phyloP scores from a whole-genome alignment of 2,329 filamentous ascomycete species.

The Chaetomium olivaceum region DNA sequence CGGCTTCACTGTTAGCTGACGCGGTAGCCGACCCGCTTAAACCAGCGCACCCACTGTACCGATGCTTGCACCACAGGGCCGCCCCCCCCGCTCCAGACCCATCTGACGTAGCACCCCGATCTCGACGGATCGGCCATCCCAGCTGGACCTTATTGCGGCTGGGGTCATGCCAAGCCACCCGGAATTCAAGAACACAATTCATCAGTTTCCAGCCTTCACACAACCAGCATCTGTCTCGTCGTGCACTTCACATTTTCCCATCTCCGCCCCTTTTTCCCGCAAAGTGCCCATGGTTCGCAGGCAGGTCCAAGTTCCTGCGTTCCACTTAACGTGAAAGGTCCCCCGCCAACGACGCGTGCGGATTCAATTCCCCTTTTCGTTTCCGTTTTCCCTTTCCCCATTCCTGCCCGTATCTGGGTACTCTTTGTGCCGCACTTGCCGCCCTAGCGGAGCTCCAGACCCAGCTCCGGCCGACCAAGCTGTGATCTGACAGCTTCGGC shows the following conservation, averaged over 20 bases:
- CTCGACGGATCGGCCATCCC: conserved; percentile 25
- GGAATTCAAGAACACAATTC: conserved; percentile 7
- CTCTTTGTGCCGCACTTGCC: conserved; percentile 21
- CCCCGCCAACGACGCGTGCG: not conserved
- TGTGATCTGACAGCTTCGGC: not conserved
- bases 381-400: not conserved
- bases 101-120: conserved; percentile 32
- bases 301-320: conserved; percentile 18
- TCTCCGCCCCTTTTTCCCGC: conserved; percentile 9
- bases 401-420: not conserved
- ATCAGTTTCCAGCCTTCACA: not conserved
- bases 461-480: not conserved
- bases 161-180: conserved; percentile 18
- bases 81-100: conserved; percentile 15
- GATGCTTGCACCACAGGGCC: conserved; percentile 10
- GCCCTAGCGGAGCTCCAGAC: conserved; percentile 11
- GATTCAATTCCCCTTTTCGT: not conserved
- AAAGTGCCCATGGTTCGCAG: conserved; percentile 16
- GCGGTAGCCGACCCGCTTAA: not conserved
- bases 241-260: conserved; percentile 22
- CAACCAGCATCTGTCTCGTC: not conserved
- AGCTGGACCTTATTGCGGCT: conserved; percentile 11
- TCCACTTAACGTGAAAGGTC: conserved; percentile 8
- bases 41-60: not conserved
- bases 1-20: conserved; percentile 16